Evolutionary conservation across 2,329 filamentous ascomycete species (phyloP).

Genomic region (Cylindrodendrum hubeiense): DNA sequence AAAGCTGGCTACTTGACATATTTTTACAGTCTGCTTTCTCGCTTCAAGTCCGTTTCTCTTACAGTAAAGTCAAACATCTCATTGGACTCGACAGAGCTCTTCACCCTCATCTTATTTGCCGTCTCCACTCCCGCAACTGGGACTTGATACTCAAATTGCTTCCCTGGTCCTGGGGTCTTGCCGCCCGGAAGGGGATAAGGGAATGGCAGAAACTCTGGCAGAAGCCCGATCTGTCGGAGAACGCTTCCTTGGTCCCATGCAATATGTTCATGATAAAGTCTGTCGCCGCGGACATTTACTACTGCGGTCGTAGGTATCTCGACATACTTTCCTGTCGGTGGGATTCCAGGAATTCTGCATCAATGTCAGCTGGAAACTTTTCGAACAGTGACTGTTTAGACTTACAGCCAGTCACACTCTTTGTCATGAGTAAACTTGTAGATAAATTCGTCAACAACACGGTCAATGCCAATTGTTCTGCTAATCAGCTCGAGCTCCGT

Average conservation of each 20-base stretch:
- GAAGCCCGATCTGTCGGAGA: slow-evolving; percentile 68
- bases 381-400: slow-evolving; percentile 18
- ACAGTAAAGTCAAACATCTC: slow-evolving; percentile 46
- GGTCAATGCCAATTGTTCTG: slow-evolving; percentile 78
- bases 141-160: slow-evolving; percentile 46
- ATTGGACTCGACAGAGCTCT: slow-evolving; percentile 48
- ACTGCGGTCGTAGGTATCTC: slow-evolving; percentile 72
- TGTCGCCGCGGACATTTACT: slow-evolving; percentile 73
- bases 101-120: slow-evolving; percentile 48
- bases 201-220: slow-evolving; percentile 72
- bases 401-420: slow-evolving; percentile 78
- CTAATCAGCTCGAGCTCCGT: slow-evolving; percentile 77
- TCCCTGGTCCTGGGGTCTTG: slow-evolving; percentile 36
- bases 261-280: slow-evolving; percentile 75
- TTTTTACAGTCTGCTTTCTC: background rate
- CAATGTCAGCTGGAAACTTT: background rate
- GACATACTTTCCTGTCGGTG: slow-evolving; percentile 64
- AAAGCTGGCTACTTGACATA: background rate
- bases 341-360: slow-evolving; percentile 63
- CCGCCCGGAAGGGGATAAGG: slow-evolving; percentile 64
- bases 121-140: slow-evolving; percentile 49
- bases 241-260: slow-evolving; percentile 77
- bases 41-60: slow-evolving; percentile 21
- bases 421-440: slow-evolving; percentile 73
- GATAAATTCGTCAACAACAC: slow-evolving; percentile 79